These are phyloP conservation scores for Malassezia brasiliensis DNA, from an alignment of 1,284 basidiomycete genomes.

Conservation along the genomic window DNA sequence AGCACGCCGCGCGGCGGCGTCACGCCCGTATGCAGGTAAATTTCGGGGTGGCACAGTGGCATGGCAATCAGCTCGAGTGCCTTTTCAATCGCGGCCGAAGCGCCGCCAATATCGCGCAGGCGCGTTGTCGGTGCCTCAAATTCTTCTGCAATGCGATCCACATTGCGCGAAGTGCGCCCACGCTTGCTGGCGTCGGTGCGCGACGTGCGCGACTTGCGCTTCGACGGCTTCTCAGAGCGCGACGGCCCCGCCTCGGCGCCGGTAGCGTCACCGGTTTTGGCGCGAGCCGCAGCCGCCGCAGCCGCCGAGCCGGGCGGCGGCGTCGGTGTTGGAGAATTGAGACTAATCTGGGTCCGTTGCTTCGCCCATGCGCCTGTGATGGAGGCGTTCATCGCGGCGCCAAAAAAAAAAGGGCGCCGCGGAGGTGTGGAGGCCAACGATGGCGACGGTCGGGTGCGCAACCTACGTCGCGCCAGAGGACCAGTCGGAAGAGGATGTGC, in stretches of 20 bases:
- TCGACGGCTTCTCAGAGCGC: conserved; percentile 17
- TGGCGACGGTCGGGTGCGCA: conserved; percentile 10
- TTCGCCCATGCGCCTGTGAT: conserved; percentile 40
- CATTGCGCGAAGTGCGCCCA: conserved; percentile 18
- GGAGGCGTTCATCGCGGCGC: conserved; percentile 30
- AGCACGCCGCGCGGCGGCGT: conserved; percentile 87
- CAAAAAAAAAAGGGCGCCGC: background rate
- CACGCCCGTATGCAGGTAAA: conserved; percentile 85
- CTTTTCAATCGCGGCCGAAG: conserved; percentile 75
- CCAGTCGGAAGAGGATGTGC: conserved; percentile 35
- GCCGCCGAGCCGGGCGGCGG: conserved; percentile 33
- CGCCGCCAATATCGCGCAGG: conserved; percentile 76
- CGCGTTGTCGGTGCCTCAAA: conserved; percentile 56
- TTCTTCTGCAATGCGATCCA: conserved; percentile 24
- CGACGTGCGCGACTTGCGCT: conserved; percentile 33
- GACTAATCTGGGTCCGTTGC: conserved; percentile 29
- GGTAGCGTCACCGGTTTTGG: background rate
- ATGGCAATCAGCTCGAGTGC: conserved; percentile 89
- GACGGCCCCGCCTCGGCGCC: conserved; percentile 16
- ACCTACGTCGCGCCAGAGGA: conserved; percentile 28
- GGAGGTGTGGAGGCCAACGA: background rate
- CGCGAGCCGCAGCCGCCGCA: conserved; percentile 23
- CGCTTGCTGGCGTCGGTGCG: conserved; percentile 23
- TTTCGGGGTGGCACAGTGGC: conserved; percentile 87
- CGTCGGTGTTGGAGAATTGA: conserved; percentile 32